phyloP scores from a whole-genome alignment of 2,329 filamentous ascomycete genomes.

The Coniochaeta sp. region DNA sequence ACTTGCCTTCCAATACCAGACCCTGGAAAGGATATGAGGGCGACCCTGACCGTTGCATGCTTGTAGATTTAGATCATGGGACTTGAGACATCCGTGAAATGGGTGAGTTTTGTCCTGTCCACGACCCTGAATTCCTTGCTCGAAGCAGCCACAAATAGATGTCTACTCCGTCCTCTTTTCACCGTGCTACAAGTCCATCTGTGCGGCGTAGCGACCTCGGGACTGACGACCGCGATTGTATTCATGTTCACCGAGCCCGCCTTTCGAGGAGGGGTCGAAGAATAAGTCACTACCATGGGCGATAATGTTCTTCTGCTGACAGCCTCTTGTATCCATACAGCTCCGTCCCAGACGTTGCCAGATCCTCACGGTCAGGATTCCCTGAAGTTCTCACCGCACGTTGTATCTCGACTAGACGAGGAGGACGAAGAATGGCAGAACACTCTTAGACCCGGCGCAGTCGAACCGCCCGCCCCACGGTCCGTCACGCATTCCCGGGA shows the following conservation, averaged over 20 bases:
- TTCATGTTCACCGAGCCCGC: neutral
- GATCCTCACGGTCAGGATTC: constrained; percentile 43
- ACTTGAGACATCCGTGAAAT: constrained; percentile 16
- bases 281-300: neutral
- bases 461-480: constrained; percentile 27
- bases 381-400: constrained; percentile 42
- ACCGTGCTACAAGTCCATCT: neutral
- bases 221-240: neutral
- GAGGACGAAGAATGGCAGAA: constrained; percentile 43
- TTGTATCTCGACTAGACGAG: constrained; percentile 43
- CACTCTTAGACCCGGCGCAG: constrained; percentile 38
- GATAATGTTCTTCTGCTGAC: constrained; percentile 5
- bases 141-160: neutral
- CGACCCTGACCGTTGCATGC: constrained; percentile 3
- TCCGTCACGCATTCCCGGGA: constrained; percentile 46
- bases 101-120: constrained; percentile 13
- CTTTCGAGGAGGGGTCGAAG: neutral
- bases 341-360: constrained; percentile 52
- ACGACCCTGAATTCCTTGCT: neutral
- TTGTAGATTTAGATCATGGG: constrained; percentile 13
- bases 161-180: neutral
- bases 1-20: neutral
- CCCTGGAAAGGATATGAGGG: neutral
- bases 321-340: constrained; percentile 22
- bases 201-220: neutral